phyloP scores from a whole-genome alignment of 2,329 filamentous ascomycete genomes.

The Sporothrix phasma region DNA sequence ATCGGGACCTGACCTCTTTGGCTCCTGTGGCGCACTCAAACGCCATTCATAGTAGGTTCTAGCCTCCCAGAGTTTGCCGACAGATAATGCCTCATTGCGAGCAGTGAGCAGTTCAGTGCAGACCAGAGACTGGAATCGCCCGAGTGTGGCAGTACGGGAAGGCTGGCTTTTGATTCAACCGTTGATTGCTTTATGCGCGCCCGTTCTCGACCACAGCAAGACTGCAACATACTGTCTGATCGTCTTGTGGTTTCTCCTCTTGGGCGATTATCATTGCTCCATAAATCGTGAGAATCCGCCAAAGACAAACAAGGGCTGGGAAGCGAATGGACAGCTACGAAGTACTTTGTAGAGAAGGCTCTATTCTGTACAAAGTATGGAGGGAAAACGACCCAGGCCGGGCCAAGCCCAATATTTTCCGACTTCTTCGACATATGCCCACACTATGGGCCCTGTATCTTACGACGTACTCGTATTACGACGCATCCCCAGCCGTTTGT shows the following conservation, averaged over 20 bases:
- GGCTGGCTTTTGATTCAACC: conserved; percentile 8
- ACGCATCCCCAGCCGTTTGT: conserved; percentile 4
- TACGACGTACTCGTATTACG: background rate
- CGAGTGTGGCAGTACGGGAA: background rate
- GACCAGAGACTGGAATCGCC: background rate
- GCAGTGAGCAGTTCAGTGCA: background rate
- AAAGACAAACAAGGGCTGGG: background rate
- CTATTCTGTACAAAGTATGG: too few relatives aligned
- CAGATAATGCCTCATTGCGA: conserved; percentile 9
- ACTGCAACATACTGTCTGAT: background rate
- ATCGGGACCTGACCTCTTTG: background rate
- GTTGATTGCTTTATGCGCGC: background rate
- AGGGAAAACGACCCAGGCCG: too few relatives aligned
- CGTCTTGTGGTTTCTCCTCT: background rate
- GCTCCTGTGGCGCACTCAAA: conserved; percentile 3
- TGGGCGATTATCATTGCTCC: background rate
- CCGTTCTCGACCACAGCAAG: background rate
- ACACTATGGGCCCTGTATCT: background rate
- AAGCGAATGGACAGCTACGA: background rate
- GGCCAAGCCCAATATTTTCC: background rate
- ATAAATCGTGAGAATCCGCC: background rate
- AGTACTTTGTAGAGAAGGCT: too few relatives aligned
- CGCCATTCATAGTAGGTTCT: background rate
- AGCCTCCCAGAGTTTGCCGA: background rate
- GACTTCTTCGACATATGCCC: background rate